Conservation (phyloP, 139 green algal genomes). For the Chlamydomonas incerta region DNA sequence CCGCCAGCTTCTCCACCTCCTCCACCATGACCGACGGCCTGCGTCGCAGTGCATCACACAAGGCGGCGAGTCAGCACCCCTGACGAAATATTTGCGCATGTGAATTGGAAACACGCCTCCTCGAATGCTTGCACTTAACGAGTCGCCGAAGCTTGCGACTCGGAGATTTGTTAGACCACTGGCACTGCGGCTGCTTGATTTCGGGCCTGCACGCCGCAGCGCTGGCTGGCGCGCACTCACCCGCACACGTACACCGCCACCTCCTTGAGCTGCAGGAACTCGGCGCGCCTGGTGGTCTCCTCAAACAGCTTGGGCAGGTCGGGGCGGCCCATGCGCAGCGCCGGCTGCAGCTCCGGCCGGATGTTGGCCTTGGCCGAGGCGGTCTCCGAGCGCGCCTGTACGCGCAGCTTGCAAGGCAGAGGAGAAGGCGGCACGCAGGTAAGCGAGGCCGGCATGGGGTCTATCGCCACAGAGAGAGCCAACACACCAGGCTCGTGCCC, state of each 20-base stretch:
- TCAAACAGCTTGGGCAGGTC: not conserved
- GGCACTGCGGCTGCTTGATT: no score
- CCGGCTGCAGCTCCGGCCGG: not conserved
- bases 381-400: not conserved
- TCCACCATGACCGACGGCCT: not conserved
- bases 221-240: not conserved
- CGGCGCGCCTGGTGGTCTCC: not conserved
- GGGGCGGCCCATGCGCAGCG: not conserved
- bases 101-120: no score
- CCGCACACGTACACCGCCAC: slow-evolving; percentile 26
- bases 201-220: no score
- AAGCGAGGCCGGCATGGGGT: no score
- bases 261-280: not conserved
- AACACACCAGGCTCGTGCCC: no score
- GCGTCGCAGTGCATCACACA: no score
- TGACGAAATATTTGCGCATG: no score
- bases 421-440: not conserved
- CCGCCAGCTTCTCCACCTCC: not conserved
- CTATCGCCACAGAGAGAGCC: no score
- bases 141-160: no score
- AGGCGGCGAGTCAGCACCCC: no score
- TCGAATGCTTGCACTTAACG: no score
- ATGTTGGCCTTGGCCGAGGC: not conserved
- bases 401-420: not conserved
- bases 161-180: no score